Evolutionary conservation across 1,139 yeast genomes (phyloP), one percentile per base, ranked within the genome.

Genomic region (Pichia sp.): DNA sequence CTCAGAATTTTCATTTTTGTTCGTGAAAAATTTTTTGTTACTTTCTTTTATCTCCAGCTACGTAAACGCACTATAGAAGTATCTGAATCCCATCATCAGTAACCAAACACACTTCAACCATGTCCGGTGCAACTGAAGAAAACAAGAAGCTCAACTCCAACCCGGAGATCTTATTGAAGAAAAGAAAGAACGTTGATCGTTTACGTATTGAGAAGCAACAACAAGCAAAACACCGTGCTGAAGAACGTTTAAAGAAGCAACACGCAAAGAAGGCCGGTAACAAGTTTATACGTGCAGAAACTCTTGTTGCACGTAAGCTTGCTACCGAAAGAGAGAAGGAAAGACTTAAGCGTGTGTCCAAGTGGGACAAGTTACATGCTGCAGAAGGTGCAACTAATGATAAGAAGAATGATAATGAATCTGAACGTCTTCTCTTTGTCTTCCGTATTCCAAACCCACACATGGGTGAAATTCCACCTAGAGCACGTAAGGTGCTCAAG

Each of bases 151-250:
- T 79, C 40, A 77, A 79, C 56, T 70, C 82, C 19, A 80, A 78
- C 56, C 91, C 91, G 28, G 91, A 82, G 56, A 68, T 82, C 39
- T 73, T 82, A 50, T 67, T 82, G 48, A 76, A 78, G 53, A 82
- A 81, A 66, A 74, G 93, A 62, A 82, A 81, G 64, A 74, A 80
- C 55, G 81, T 78, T 44, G 88, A 82, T 55, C 67, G 81, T 57
- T 66, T 77, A 50, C 72, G 87, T 56, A 53, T 80, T 41, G 59
- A 47, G 52, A 64, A 52, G 55, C 66, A 54, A 56, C 63, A 46
- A 42, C 59, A 42, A 37, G 75, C 66, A 28, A 59, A 48, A 44
- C 53, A 58, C 44, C 64, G 52, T 58, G 60, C 44, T 57, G 67
- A 49, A 31, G 60, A 65, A 21, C 51, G 59, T 38, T 60, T 63